Evolutionary conservation across 768 basidiomycete genomes (phyloP).

Genomic region (Cystofilobasidium bisporidii): DNA sequence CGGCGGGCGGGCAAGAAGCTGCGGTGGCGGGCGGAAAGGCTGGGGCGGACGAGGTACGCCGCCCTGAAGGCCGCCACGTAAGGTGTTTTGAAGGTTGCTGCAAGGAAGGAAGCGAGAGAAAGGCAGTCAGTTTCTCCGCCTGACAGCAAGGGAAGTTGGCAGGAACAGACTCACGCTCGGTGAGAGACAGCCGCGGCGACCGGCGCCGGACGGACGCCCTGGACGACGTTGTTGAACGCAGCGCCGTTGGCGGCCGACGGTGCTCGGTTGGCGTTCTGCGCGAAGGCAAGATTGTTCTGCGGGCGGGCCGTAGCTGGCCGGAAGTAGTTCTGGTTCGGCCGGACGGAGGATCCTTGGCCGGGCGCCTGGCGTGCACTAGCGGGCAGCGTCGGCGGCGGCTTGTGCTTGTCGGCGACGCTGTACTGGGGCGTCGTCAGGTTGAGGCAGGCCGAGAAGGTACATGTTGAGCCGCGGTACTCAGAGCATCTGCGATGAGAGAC

Average conservation of each 20-base stretch:
- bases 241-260: not conserved
- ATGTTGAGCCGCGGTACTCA: conserved; percentile 78
- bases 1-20: not conserved
- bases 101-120: not conserved
- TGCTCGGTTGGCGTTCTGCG: conserved; percentile 10
- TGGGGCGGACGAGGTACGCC: not conserved
- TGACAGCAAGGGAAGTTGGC: too few species aligned
- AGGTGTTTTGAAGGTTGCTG: conserved; percentile 18
- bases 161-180: not conserved
- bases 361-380: not conserved
- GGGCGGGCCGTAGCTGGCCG: not conserved
- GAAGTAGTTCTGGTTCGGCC: conserved; percentile 17
- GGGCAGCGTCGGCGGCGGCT: not conserved
- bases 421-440: conserved; percentile 83
- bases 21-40: not conserved
- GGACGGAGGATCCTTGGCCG: not conserved
- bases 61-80: not conserved
- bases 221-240: conserved; percentile 12
- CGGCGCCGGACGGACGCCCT: not conserved
- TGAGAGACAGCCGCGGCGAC: not conserved
- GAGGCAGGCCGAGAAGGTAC: conserved; percentile 76
- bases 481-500: conserved; percentile 55
- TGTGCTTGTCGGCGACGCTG: conserved; percentile 53
- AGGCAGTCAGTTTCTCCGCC: too few species aligned
- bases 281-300: not conserved